Evolutionary conservation across 2,329 filamentous ascomycete genomes (phyloP), one percentile per base, ranked within the genome.

Genomic region (Aspergillus fischeri): DNA sequence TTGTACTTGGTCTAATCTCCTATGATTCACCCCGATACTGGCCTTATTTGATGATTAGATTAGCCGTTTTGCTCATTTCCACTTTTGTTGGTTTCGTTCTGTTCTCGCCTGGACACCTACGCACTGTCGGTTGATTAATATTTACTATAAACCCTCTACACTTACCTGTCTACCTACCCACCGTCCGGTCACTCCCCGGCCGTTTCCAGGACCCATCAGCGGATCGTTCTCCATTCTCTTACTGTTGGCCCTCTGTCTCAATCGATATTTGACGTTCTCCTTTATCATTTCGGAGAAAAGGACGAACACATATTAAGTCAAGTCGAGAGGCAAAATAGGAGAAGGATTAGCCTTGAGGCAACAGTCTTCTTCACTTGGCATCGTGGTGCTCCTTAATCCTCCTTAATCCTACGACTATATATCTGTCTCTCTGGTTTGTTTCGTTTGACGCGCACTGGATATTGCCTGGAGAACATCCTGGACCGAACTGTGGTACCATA

Each of bases 51-150:
- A 57, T 53, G 38, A 49, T 52, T 38, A 47, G 44, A 24, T 24
- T 24, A 14, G 21, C 42, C 24, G 20, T 47, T 47, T 24, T 11
- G 44, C 25, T 62, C 70, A 68, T 71, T 70, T 65, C 66, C 68
- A 71, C 67, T 63, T 62, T 51, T 60, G 54, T 56, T 60, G 49
- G 49, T 60, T 57, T 54, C 56, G 55, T 54, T 55, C 57, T 29
- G 59, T 60, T 59, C 59, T 61, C 62, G 62, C 63, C 68, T 66
- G 63, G 59, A 57, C 44, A 45, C 21, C 20, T 21, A 45, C 21
- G 21, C 44, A 27, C 11, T 25, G 44, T 25, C 27, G 9, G 11
- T 24, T 47, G 60, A 60, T 64, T 64, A 63, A 62, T 63, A 56
- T 64, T 58, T 58, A 58, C 63, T 63, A 59, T 61, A 58, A 38